Evolutionary conservation across 768 basidiomycete species (phyloP), one percentile per base, ranked within the genome.

Genomic region (Naganishia friedmannii): DNA sequence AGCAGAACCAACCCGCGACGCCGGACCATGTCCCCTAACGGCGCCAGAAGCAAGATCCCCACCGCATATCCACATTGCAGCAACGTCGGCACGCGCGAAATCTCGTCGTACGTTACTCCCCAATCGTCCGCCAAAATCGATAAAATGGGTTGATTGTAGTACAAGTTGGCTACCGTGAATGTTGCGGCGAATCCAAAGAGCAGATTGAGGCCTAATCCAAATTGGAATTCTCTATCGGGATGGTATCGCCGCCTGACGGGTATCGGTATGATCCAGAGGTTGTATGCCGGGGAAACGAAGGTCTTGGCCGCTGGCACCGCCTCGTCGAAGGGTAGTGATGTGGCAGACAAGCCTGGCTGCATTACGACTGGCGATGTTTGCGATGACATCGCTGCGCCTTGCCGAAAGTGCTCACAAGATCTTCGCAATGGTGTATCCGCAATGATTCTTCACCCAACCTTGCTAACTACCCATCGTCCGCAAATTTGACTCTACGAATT

Each of bases 11-110:
- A 83, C 53, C 87, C 88, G 15, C 92, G 84, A 42, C 92, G 83
- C 23, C 89, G 88, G 32, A 92, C 85, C 26, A 93, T 85, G 78
- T 95, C 92, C 9, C 93, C 92, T 0, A 92, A 83, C 0, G 93
- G 92, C 0, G 89, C 86, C 66, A 94, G 86, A 51, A 93, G 79
- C 2, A 93, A 78, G 8, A 92, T 84, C 0, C 90, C 90, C 9
- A 82, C 82, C 1, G 88, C 89, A 77, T 91, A 92, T 45, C 76
- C 75, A 9, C 76, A 76, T 72, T 83, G 83, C 17, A 76, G 75
- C 19, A 83, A 73, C 0, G 81, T 82, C 4, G 83, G 81, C 17
- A 83, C 73, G 10, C 72, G 73, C 4, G 80, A 78, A 34, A 81
- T 77, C 0, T 56, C 46, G 32, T 75, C 74, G 70, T 82, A 67